Base-by-base conservation (phyloP, 441 rosid species). In the Corymbia citriodora region DNA sequence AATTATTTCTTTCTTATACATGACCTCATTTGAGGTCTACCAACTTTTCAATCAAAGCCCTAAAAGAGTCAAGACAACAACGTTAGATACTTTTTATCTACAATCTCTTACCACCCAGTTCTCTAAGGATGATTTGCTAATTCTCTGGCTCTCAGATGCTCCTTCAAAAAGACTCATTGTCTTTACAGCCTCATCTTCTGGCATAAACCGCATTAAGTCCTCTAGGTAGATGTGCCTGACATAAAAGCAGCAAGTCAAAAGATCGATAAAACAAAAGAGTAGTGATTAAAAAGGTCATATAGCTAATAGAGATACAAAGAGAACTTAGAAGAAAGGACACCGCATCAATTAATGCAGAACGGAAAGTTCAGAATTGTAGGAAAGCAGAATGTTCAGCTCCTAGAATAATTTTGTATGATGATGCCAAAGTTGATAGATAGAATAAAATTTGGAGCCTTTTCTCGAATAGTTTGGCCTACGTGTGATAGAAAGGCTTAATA, bases 171-270 rank as follows among this genome's bases (percentile, higher is more conserved):
- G 87, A 36, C 68, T 87, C 87, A 90, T 87, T 23, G 91, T 90
- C 72, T 53, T 90, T 29, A 74, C 79, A n/a, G 79, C 89, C 68
- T 90, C 91, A 17, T 90, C 89, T n/a, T 90, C 89, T 18, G 61
- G 50, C 91, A 90, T 90, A 88, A 90, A 90, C 16, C 91, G 87
- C 91, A 87, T 90, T 89, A 90, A 79, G 74, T 90, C 89, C 36
- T 90, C 61, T 15, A 70, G 31, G 25, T 3, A 87, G 29, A 87
- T 90, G 87, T 68, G 59, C 87, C 91, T 90, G 81, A 87, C 6
- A 87, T 16, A 27, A 6, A n/a, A 45, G 9, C 17, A 79, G n/a
- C 53, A 55, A 55, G 70, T 57, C 23, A 23, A 55, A 21, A 87
- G 49, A 57, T 2, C 3, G 1, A 29, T 36, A 19, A 87, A 57